phyloP scores from a whole-genome alignment of 2,329 filamentous ascomycete species.

The Diaporthe nobilis region DNA sequence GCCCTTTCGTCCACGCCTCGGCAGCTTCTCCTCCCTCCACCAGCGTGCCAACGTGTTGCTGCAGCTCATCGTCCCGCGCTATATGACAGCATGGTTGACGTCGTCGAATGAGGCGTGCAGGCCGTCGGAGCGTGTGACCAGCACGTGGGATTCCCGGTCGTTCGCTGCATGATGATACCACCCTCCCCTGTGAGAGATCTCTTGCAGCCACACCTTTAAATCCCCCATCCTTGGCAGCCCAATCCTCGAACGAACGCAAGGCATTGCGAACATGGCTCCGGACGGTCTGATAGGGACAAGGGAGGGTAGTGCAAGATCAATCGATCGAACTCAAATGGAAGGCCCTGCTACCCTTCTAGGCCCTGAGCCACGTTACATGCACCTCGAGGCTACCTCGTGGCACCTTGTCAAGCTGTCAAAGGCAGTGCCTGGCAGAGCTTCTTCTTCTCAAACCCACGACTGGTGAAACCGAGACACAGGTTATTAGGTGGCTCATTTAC shows the following conservation, averaged over 20 bases:
- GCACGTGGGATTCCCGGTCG: conserved; percentile 27
- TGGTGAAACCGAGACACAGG: background rate
- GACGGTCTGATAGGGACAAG: conserved; percentile 5
- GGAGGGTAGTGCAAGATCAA: conserved; percentile 5
- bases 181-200: conserved; percentile 27
- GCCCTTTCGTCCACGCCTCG: background rate
- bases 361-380: conserved; percentile 23
- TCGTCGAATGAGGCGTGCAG: conserved; percentile 26
- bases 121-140: conserved; percentile 28
- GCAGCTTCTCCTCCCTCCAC: background rate
- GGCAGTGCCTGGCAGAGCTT: background rate
- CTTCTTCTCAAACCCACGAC: background rate
- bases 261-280: conserved; percentile 17
- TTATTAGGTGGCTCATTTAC: background rate
- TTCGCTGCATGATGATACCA: conserved; percentile 28
- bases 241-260: background rate
- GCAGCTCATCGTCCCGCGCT: conserved; percentile 26
- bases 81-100: conserved; percentile 26
- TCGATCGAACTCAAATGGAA: conserved; percentile 20
- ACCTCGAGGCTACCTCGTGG: background rate
- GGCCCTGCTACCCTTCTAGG: conserved; percentile 16
- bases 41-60: conserved; percentile 15
- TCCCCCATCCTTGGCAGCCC: conserved; percentile 15
- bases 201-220: conserved; percentile 17
- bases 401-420: conserved; percentile 24